phyloP scores from a whole-genome alignment of 257 asterid genomes.

The Nicotiana attenuata region DNA sequence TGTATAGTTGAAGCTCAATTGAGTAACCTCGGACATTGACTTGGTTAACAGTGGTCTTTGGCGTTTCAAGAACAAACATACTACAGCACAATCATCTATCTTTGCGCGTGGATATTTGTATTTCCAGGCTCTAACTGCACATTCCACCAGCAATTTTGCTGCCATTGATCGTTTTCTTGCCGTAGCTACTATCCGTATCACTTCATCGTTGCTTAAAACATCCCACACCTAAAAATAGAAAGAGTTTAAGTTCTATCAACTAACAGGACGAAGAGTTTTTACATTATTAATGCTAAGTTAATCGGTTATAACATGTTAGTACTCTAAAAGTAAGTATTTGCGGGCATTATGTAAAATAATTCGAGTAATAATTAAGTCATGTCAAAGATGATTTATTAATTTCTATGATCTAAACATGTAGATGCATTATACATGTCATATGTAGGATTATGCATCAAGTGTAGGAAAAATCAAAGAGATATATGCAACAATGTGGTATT shows the following conservation, averaged over 20 bases:
- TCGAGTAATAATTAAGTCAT: too few relatives aligned
- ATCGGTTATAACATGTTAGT: neutral
- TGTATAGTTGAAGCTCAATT: slow-evolving; percentile 35
- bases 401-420: neutral
- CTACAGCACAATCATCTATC: slow-evolving; percentile 68
- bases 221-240: slow-evolving; percentile 59
- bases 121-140: slow-evolving; percentile 64
- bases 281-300: neutral
- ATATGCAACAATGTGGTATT: too few relatives aligned
- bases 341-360: too few relatives aligned
- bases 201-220: slow-evolving; percentile 65
- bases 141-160: slow-evolving; percentile 52
- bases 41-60: slow-evolving; percentile 39
- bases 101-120: slow-evolving; percentile 57
- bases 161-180: slow-evolving; percentile 57
- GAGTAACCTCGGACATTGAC: slow-evolving; percentile 41
- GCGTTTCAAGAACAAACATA: slow-evolving; percentile 63
- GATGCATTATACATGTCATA: neutral
- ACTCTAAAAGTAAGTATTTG: too few relatives aligned
- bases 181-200: slow-evolving; percentile 52
- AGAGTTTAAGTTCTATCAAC: neutral
- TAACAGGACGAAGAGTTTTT: neutral
- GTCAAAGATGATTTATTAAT: neutral
- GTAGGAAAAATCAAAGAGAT: too few relatives aligned
- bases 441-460: neutral